Base-by-base conservation (phyloP, 805 yeast genomes). In the Candida sphagnicola region DNA sequence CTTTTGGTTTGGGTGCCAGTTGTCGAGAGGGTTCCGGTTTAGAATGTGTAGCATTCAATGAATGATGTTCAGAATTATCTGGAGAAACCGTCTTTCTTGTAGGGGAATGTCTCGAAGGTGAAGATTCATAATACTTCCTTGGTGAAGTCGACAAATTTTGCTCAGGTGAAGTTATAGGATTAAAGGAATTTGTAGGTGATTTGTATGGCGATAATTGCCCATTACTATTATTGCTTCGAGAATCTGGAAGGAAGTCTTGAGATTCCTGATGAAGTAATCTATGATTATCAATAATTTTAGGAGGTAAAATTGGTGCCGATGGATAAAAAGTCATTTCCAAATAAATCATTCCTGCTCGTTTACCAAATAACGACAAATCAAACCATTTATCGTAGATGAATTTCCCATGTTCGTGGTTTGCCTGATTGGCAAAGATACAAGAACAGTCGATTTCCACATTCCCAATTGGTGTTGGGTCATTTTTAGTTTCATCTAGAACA, bases 241-340 rank as follows among this genome's bases (percentile, higher is more conserved):
- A 26, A 13, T 26, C 15, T 5, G 29, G 29, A 10, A 26, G 13
- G 15, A 12, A 26, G 5, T 26, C 13, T 13, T 26, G 14, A 8
- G 29, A 5, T n/a, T 26, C 29, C 15, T 26, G 29, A 12, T 26
- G 29, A 13, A 26, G n/a, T 8, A 26, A 13, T 26, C 29, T 26
- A 23, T 33, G 13, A n/a, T 31, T 14, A 14, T 37, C 32, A 3
- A 26, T 21, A 14, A 62, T 33, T 39, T 68, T 69, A 6, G 73
- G 70, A 3, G 74, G 74, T 17, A 65, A 46, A 4, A 68, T 50
- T 1, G 74, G 74, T 3, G 68, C 71, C 35, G 60, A 49, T 2
- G 96, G 93, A 54, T 86, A 87, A 54, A 87, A 93, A 0, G 97
- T 88, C 84, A 93, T 82, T 53, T 93, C 98, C 39, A 93, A 63